Percentiles rank a stretch among this genome's conserved stretches.
Evolutionary conservation across 2,329 filamentous ascomycete genomes (phyloP).

Genomic region (Fusarium dlaminii): DNA sequence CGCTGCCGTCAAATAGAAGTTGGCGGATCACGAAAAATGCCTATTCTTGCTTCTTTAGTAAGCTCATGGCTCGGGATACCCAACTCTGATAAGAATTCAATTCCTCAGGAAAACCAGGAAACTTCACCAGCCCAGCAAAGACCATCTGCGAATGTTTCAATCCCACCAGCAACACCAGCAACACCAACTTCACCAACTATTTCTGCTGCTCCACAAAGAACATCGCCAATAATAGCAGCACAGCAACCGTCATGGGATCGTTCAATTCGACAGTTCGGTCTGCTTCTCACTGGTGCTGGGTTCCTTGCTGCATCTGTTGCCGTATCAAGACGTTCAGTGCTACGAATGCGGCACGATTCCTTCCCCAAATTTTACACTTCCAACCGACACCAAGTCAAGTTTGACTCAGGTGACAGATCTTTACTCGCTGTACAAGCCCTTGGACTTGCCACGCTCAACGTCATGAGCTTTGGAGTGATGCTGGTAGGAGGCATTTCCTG

Average conservation of each 20-base stretch:
- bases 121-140: constrained; percentile 25
- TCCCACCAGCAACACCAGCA: neutral
- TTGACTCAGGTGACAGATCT: constrained; percentile 46
- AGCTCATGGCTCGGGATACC: constrained; percentile 31
- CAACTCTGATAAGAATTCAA: constrained; percentile 13
- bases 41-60: constrained; percentile 27
- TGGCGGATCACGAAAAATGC: neutral
- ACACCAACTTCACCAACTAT: neutral
- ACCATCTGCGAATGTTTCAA: constrained; percentile 14
- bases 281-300: constrained; percentile 78
- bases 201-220: neutral
- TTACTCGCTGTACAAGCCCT: constrained; percentile 85
- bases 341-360: constrained; percentile 67
- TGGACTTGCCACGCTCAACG: constrained; percentile 87
- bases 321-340: constrained; percentile 76
- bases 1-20: neutral
- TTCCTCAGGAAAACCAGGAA: constrained; percentile 2
- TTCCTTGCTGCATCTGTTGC: constrained; percentile 79
- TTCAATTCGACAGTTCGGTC: constrained; percentile 67
- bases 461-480: constrained; percentile 79
- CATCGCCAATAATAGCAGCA: neutral
- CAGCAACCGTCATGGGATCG: constrained; percentile 51
- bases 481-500: constrained; percentile 77
- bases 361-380: constrained; percentile 78
- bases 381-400: constrained; percentile 52